Conservation (phyloP, 306 rosid genomes). For the Cercis canadensis region DNA sequence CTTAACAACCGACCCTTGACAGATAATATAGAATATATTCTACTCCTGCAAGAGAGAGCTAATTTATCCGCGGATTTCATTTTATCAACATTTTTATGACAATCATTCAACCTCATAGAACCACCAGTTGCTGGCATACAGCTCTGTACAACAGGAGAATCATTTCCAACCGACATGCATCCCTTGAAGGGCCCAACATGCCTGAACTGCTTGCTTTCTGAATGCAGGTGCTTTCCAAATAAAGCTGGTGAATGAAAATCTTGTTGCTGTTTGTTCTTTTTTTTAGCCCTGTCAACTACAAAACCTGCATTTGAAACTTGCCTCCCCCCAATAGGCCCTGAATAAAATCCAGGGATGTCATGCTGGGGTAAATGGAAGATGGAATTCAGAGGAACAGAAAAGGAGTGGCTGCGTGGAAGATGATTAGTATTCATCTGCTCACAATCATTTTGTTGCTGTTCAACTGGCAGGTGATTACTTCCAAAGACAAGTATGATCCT, state of each 20-base stretch:
- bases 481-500: constrained; percentile 71
- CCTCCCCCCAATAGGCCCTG: constrained; percentile 42
- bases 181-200: constrained; percentile 52
- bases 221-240: constrained; percentile 42
- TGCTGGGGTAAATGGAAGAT: constrained; percentile 50
- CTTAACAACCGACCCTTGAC: constrained; percentile 42
- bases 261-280: constrained; percentile 42
- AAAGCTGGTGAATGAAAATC: constrained; percentile 30
- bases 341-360: constrained; percentile 43
- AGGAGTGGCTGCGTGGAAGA: constrained; percentile 50
- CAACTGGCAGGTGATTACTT: constrained; percentile 36
- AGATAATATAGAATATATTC: constrained; percentile 55
- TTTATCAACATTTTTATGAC: constrained; percentile 24
- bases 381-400: constrained; percentile 35
- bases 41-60: constrained; percentile 37
- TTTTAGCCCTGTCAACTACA: constrained; percentile 37
- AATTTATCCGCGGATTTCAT: constrained; percentile 34
- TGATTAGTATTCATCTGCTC: constrained; percentile 23
- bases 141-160: constrained; percentile 48
- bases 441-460: constrained; percentile 23
- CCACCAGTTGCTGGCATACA: constrained; percentile 53
- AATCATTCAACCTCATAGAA: constrained; percentile 56
- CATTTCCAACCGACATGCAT: constrained; percentile 48
- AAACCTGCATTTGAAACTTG: constrained; percentile 36
- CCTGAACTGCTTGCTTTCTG: constrained; percentile 42